Percentiles rank a stretch among this genome's conserved stretches.
Evolutionary conservation across 164 flowering plant genomes (phyloP).

Genomic region (Hamamelis virginiana): DNA sequence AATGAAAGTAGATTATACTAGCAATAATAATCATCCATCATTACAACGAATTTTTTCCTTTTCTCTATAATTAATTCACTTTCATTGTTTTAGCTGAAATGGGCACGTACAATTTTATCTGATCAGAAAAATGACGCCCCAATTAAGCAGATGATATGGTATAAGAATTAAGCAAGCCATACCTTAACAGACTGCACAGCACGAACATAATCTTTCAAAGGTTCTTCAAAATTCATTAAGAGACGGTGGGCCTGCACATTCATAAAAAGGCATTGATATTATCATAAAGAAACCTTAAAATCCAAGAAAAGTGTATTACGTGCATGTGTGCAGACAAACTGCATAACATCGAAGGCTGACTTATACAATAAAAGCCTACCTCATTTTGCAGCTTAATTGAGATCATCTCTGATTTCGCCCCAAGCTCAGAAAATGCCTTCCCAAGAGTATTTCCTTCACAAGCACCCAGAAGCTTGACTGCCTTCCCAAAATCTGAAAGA

Average conservation of each 20-base stretch:
- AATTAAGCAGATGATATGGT: not conserved
- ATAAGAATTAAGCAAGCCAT: slow-evolving; percentile 5
- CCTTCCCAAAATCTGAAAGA: slow-evolving; percentile 89
- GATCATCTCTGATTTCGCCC: slow-evolving; percentile 70
- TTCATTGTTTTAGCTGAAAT: not conserved
- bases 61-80: not conserved
- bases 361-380: slow-evolving; percentile 33
- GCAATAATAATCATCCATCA: not conserved
- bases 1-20: not conserved
- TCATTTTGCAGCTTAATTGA: slow-evolving; percentile 85
- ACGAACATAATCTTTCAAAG: slow-evolving; percentile 95
- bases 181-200: slow-evolving; percentile 98
- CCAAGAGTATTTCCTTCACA: slow-evolving; percentile 87
- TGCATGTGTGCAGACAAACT: not conserved
- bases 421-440: slow-evolving; percentile 91
- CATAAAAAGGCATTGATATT: slow-evolving; percentile 1
- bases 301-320: not conserved
- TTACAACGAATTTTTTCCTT: not conserved
- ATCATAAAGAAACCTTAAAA: slow-evolving; percentile 4
- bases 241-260: slow-evolving; percentile 73
- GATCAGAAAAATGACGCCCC: not conserved
- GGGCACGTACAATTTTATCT: not conserved
- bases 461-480: slow-evolving; percentile 78
- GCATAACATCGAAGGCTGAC: not conserved
- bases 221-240: slow-evolving; percentile 95